Percentiles rank a stretch among this genome's conserved stretches.
Evolutionary conservation across 116 monocot genomes (phyloP).

Genomic region (Papilionanthe hybrid): DNA sequence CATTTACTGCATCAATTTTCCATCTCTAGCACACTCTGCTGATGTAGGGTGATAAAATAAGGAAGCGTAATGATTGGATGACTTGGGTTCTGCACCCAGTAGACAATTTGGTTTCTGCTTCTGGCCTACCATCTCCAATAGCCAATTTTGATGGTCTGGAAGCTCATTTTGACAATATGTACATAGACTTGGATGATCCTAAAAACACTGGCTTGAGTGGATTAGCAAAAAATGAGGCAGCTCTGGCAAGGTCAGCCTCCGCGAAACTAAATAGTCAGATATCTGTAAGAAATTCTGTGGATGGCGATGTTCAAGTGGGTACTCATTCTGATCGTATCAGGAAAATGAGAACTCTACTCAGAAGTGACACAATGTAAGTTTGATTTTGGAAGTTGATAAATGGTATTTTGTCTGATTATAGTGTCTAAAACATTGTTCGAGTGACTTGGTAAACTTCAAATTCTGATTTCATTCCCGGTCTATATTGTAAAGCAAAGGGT

Average conservation of each 20-base stretch:
- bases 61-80: slow-evolving; percentile 39
- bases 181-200: slow-evolving; percentile 10
- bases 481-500: background rate
- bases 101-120: slow-evolving; percentile 3
- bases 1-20: background rate
- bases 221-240: slow-evolving; percentile 13
- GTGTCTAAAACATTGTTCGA: background rate
- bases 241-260: slow-evolving; percentile 32
- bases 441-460: background rate
- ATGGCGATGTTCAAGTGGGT: background rate
- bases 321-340: slow-evolving; percentile 4
- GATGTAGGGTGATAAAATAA: slow-evolving; percentile 45
- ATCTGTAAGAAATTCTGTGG: background rate
- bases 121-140: slow-evolving; percentile 9
- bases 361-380: slow-evolving; percentile 22
- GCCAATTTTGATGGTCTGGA: slow-evolving; percentile 9
- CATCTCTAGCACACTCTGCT: background rate
- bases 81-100: slow-evolving; percentile 30
- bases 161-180: slow-evolving; percentile 14
- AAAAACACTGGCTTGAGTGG: slow-evolving; percentile 4
- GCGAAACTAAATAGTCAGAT: slow-evolving; percentile 21
- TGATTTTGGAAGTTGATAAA: background rate
- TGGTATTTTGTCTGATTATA: background rate
- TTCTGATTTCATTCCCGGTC: background rate
- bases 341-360: slow-evolving; percentile 7